phyloP scores from a whole-genome alignment of 2,329 filamentous ascomycete genomes.

The Penicillium concentricum region DNA sequence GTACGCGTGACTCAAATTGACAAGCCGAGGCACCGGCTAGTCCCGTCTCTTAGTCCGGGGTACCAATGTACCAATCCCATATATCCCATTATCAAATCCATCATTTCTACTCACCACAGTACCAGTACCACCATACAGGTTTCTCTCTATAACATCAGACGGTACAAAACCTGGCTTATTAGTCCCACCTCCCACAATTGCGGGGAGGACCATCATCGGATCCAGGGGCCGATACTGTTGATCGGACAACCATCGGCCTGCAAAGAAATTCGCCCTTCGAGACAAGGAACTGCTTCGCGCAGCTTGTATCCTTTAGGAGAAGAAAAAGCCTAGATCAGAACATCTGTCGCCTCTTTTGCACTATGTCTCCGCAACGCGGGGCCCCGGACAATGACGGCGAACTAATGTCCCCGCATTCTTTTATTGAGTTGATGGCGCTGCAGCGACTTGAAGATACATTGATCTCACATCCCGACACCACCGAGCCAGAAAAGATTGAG shows the following conservation, averaged over 20 bases:
- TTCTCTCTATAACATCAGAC: not conserved
- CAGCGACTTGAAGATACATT: conserved; percentile 24
- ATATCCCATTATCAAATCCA: not conserved
- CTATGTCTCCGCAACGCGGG: conserved; percentile 18
- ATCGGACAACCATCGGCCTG: not conserved
- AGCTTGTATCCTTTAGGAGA: not conserved
- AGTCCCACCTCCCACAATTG: not conserved
- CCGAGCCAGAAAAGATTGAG: conserved; percentile 30
- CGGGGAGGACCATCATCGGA: not conserved
- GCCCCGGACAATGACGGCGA: conserved; percentile 7
- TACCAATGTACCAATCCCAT: not conserved
- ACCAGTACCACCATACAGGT: not conserved
- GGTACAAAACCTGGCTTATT: not conserved
- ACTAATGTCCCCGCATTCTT: conserved; percentile 21
- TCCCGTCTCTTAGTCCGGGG: conserved; percentile 7
- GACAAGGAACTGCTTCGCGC: not conserved
- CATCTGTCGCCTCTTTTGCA: not conserved
- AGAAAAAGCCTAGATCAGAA: not conserved
- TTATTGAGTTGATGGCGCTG: conserved; percentile 34
- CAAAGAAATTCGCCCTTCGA: not conserved
- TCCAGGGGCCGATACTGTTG: not conserved
- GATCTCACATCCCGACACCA: conserved; percentile 3
- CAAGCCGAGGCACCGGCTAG: conserved; percentile 19
- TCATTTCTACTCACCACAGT: not conserved
- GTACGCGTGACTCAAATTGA: not conserved